Percentiles rank a stretch among this genome's conserved stretches.
These are phyloP conservation scores for Peronospora farinosa DNA, from an alignment of 352 stramenopile genomes.

Conservation along the genomic window DNA sequence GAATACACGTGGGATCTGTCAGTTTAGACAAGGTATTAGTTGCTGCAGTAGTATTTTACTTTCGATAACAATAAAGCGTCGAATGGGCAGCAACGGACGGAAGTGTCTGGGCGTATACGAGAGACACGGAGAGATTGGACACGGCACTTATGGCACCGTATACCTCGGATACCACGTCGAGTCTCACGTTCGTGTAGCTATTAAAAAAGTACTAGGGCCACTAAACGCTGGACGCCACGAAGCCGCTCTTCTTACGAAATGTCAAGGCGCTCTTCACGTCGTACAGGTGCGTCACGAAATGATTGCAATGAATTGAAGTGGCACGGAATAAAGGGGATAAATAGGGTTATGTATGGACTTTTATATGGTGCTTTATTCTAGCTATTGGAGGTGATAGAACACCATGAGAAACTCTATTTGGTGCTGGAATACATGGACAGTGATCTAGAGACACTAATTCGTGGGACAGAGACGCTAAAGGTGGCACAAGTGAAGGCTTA, in stretches of 20 bases:
- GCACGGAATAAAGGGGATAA: not conserved
- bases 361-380: slow-evolving; percentile 12
- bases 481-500: slow-evolving; percentile 61
- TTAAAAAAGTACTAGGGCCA: slow-evolving; percentile 70
- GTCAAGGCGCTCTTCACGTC: slow-evolving; percentile 39
- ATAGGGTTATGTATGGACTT: not conserved
- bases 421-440: slow-evolving; percentile 78
- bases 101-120: slow-evolving; percentile 70
- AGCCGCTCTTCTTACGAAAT: slow-evolving; percentile 43
- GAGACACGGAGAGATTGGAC: slow-evolving; percentile 64
- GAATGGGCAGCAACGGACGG: slow-evolving; percentile 19
- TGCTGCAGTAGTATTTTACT: too few relatives aligned
- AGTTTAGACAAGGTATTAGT: too few relatives aligned
- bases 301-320: not conserved
- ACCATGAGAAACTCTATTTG: slow-evolving; percentile 60
- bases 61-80: slow-evolving; percentile 27
- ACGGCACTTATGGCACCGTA: slow-evolving; percentile 75
- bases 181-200: slow-evolving; percentile 39
- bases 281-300: slow-evolving; percentile 39
- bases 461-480: slow-evolving; percentile 31
- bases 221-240: slow-evolving; percentile 38
- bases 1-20: too few relatives aligned
- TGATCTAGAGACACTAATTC: slow-evolving; percentile 60
- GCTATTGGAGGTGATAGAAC: slow-evolving; percentile 52
- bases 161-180: slow-evolving; percentile 51